Conservation (phyloP, 805 yeast species). For the Teunomyces lycoperdinae region DNA sequence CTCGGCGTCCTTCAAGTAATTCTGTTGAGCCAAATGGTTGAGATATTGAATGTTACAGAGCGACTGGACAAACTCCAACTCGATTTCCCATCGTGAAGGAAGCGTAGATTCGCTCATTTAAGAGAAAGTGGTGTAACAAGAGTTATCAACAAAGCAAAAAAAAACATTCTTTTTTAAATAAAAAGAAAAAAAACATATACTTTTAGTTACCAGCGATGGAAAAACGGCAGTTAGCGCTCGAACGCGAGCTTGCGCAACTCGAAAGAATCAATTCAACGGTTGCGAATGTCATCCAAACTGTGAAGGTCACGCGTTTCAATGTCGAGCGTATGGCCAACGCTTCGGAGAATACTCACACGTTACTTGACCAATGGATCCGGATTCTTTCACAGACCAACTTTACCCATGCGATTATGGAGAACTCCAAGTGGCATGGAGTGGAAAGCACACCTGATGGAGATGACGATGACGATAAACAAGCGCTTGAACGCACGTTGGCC, state of each 20-base stretch:
- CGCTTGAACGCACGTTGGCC: constrained; percentile 21
- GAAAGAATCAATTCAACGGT: constrained; percentile 30
- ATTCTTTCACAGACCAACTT: constrained; percentile 62
- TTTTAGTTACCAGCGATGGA: neutral
- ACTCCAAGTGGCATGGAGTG: constrained; percentile 40
- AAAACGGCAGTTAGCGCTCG: constrained; percentile 13
- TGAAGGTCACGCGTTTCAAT: constrained; percentile 24
- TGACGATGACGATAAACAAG: constrained; percentile 17
- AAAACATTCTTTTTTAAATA: neutral
- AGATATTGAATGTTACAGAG: constrained; percentile 86
- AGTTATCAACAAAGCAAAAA: neutral
- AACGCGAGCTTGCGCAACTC: constrained; percentile 31
- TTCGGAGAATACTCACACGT: constrained; percentile 45
- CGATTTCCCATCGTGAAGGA: constrained; percentile 88
- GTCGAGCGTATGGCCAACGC: constrained; percentile 36
- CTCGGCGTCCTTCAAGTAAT: constrained; percentile 64
- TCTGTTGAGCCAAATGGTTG: constrained; percentile 81
- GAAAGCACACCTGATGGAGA: constrained; percentile 13
- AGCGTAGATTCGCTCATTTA: constrained; percentile 14
- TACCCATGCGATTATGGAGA: constrained; percentile 46
- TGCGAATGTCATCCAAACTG: constrained; percentile 26
- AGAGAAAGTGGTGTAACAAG: neutral
- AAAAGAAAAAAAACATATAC: neutral
- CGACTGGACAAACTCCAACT: constrained; percentile 91
- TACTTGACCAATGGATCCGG: constrained; percentile 59